Conservation (phyloP, 768 basidiomycete genomes). For the Suillus decipiens region DNA sequence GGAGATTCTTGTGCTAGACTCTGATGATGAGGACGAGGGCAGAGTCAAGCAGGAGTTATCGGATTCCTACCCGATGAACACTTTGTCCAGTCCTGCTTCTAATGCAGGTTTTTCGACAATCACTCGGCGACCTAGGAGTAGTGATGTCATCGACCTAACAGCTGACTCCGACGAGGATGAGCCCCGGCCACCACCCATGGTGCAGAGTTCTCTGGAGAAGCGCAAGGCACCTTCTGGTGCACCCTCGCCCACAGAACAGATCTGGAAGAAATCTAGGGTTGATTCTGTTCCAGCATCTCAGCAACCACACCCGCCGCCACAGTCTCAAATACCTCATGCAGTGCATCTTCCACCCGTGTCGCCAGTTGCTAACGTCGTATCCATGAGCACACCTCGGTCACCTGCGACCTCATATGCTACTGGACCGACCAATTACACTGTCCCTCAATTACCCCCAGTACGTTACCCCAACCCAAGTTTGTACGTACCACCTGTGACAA, state of each 20-base stretch:
- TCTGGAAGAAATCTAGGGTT: constrained; percentile 70
- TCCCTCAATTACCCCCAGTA: constrained; percentile 30
- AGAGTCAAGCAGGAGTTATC: constrained; percentile 77
- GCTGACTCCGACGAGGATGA: constrained; percentile 78
- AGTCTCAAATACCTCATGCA: constrained; percentile 7
- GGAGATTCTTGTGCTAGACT: constrained; percentile 69
- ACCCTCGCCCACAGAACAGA: constrained; percentile 58
- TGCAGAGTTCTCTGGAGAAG: constrained; percentile 45
- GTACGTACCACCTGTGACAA: constrained; percentile 18
- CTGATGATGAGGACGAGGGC: constrained; percentile 64
- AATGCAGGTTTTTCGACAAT: constrained; percentile 26
- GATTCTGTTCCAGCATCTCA: constrained; percentile 25
- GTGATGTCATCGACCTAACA: constrained; percentile 83
- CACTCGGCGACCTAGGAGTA: constrained; percentile 35
- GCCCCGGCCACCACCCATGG: constrained; percentile 21
- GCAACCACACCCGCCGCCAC: constrained; percentile 8
- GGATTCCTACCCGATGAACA: constrained; percentile 52
- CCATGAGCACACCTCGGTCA: constrained; percentile 9
- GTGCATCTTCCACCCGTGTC: constrained; percentile 28
- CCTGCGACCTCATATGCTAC: constrained; percentile 16
- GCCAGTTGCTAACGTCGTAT: constrained; percentile 14
- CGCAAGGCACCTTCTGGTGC: constrained; percentile 58
- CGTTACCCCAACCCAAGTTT: constrained; percentile 21
- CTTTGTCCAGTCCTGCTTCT: constrained; percentile 39
- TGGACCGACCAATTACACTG: constrained; percentile 22